Conservation (phyloP, 2,329 filamentous ascomycete genomes). For the Aspergillus carbonarius region DNA sequence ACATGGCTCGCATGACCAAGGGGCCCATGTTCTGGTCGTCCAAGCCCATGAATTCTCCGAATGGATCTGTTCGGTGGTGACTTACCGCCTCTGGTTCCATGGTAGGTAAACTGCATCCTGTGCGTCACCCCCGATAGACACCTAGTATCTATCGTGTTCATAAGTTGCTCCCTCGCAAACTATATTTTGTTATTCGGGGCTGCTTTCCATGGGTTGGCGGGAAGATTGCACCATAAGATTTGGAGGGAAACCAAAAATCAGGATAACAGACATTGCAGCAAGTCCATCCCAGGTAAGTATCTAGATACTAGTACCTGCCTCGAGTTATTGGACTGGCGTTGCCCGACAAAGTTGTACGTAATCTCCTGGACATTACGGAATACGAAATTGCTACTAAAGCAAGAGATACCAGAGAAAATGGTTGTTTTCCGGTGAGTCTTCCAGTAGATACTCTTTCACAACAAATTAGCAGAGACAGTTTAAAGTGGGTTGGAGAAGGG, state of each 20-base stretch:
- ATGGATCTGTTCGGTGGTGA: slow-evolving; percentile 17
- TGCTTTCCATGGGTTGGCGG: background rate
- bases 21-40: background rate
- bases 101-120: slow-evolving; percentile 10
- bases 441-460: too few relatives aligned
- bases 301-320: background rate
- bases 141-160: slow-evolving; percentile 11
- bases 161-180: slow-evolving; percentile 7
- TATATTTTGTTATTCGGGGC: slow-evolving; percentile 2
- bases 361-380: background rate
- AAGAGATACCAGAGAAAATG: background rate
- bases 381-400: too few relatives aligned
- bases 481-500: too few relatives aligned
- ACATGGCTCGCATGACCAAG: background rate
- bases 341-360: slow-evolving; percentile 1
- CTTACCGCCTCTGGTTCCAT: slow-evolving; percentile 11
- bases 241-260: background rate
- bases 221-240: background rate
- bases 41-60: slow-evolving; percentile 3
- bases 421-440: too few relatives aligned
- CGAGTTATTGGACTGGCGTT: background rate
- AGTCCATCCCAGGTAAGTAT: too few relatives aligned
- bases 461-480: too few relatives aligned
- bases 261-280: background rate
- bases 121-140: slow-evolving; percentile 11